These are phyloP conservation scores for Scheffersomyces quercinus DNA, from an alignment of 1,139 yeast genomes.

Conservation along the genomic window DNA sequence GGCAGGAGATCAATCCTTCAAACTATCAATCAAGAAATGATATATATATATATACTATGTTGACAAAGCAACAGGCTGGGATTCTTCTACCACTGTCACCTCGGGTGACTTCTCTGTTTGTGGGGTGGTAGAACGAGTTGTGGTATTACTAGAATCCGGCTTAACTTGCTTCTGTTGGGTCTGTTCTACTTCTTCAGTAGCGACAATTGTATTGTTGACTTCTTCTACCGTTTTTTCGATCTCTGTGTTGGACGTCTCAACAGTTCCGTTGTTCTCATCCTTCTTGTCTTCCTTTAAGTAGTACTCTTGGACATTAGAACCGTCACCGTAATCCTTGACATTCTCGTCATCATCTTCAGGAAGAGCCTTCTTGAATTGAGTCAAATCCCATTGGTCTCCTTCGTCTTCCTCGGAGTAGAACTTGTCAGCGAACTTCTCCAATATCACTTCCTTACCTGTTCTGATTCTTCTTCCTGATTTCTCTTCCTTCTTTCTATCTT, in stretches of 20 bases:
- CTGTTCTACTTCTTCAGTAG: not conserved
- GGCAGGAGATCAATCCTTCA: not conserved
- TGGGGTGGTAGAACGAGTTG: too few relatives aligned
- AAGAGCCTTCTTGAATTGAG: constrained; percentile 55
- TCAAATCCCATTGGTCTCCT: constrained; percentile 72
- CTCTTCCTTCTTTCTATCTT: constrained; percentile 57
- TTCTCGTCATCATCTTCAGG: constrained; percentile 40
- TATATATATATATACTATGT: not conserved
- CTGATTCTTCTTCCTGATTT: constrained; percentile 47
- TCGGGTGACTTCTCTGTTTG: not conserved
- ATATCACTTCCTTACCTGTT: constrained; percentile 81
- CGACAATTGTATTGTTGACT: not conserved
- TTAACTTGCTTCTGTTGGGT: not conserved
- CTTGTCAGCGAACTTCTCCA: constrained; percentile 72
- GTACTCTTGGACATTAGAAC: constrained; percentile 26
- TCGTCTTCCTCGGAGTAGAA: constrained; percentile 49
- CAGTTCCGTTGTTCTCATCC: too few relatives aligned
- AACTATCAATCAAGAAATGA: not conserved
- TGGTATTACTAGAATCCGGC: too few relatives aligned
- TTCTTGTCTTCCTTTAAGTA: constrained; percentile 8
- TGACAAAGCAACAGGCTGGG: not conserved
- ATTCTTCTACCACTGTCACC: not conserved
- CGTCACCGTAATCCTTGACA: constrained; percentile 63
- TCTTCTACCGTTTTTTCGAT: too few relatives aligned
- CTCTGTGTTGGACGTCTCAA: too few relatives aligned